Conservation (phyloP, 1,139 yeast genomes). For the Hansenula lynferdii region DNA sequence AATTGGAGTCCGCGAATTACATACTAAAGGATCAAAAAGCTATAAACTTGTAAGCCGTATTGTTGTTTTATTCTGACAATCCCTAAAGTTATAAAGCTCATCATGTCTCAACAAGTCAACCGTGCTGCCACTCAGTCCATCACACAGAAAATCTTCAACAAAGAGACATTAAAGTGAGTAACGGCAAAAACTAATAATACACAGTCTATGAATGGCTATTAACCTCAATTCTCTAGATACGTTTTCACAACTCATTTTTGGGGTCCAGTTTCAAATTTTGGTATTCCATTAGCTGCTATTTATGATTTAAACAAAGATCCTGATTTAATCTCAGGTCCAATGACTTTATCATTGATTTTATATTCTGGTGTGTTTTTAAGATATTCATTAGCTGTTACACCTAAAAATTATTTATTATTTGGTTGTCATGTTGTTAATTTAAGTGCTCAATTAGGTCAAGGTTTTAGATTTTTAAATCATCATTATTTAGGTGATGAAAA, state of each 20-base stretch:
- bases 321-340: constrained; percentile 87
- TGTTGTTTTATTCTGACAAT: too few species aligned
- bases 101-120: constrained; percentile 30
- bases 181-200: too few species aligned
- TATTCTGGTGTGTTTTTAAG: constrained; percentile 92
- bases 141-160: constrained; percentile 40
- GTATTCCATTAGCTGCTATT: constrained; percentile 94
- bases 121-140: constrained; percentile 34
- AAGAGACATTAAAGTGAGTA: constrained; percentile 55
- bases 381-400: constrained; percentile 77
- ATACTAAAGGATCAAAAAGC: too few species aligned
- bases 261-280: constrained; percentile 96
- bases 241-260: constrained; percentile 62
- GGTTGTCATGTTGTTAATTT: constrained; percentile 93
- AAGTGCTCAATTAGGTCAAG: constrained; percentile 86
- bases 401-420: constrained; percentile 83
- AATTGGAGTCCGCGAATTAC: too few species aligned
- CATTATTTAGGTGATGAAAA: too few species aligned
- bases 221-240: too few species aligned
- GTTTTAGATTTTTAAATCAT: constrained; percentile 68
- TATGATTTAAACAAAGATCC: constrained; percentile 93
- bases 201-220: too few species aligned
- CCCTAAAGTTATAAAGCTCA: too few species aligned
- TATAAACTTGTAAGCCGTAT: too few species aligned
- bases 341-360: constrained; percentile 86